These are phyloP conservation scores for Phytophthora pini DNA, from an alignment of 352 stramenopile genomes.

Conservation along the genomic window DNA sequence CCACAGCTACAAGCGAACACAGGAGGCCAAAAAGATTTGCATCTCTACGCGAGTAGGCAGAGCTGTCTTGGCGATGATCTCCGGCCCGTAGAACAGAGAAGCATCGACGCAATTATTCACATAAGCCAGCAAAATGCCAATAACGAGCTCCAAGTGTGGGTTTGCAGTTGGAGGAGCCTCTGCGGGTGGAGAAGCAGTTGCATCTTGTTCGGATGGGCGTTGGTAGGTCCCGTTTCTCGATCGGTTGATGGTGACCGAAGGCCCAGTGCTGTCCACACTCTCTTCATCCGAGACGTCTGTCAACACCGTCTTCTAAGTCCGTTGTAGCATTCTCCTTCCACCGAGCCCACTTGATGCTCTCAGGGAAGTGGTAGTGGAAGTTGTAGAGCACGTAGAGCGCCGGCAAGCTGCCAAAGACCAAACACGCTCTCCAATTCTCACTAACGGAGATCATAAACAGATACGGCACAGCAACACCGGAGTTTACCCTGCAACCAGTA, in stretches of 20 bases:
- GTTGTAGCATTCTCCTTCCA: conserved; percentile 68
- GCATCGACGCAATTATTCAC: conserved; percentile 90
- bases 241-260: conserved; percentile 21
- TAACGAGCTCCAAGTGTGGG: conserved; percentile 68
- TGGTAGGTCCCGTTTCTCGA: conserved; percentile 29
- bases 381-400: conserved; percentile 82
- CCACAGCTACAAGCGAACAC: conserved; percentile 70
- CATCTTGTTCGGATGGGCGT: conserved; percentile 19
- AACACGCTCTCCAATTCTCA: conserved; percentile 82
- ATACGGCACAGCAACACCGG: conserved; percentile 61
- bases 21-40: conserved; percentile 83
- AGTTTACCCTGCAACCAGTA: neutral
- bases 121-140: conserved; percentile 83
- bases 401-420: conserved; percentile 74
- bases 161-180: conserved; percentile 8
- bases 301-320: conserved; percentile 51
- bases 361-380: conserved; percentile 75
- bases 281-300: conserved; percentile 42
- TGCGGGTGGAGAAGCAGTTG: conserved; percentile 15
- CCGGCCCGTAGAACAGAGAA: conserved; percentile 88
- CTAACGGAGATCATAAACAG: conserved; percentile 80
- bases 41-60: conserved; percentile 60
- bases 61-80: conserved; percentile 83
- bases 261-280: conserved; percentile 28
- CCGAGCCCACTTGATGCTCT: conserved; percentile 80